Percentiles rank a stretch among this genome's conserved stretches.
These are phyloP conservation scores for Penicillium paxilli DNA, from an alignment of 495 filamentous ascomycete genomes.

Conservation along the genomic window DNA sequence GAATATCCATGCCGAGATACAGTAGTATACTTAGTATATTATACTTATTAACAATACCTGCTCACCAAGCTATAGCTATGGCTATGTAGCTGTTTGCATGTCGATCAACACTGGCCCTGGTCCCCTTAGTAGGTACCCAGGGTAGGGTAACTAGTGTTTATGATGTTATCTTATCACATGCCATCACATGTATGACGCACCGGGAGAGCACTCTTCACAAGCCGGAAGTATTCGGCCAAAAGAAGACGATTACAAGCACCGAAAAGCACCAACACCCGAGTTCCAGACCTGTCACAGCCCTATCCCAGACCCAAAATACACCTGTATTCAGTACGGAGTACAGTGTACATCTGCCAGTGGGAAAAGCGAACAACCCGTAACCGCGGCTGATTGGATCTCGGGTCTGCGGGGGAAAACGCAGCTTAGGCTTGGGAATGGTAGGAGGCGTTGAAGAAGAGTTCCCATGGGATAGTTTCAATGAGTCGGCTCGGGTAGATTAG, in stretches of 20 bases:
- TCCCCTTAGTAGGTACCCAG: too few relatives aligned
- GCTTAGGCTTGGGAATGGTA: too few relatives aligned
- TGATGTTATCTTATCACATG: constrained; percentile 12
- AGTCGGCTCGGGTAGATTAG: too few relatives aligned
- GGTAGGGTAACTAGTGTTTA: too few relatives aligned
- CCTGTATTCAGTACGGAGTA: too few relatives aligned
- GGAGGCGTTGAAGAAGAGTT: background rate
- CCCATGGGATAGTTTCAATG: too few relatives aligned
- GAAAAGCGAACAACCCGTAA: background rate
- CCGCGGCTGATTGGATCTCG: constrained; percentile 15
- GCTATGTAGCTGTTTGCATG: too few relatives aligned
- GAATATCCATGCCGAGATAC: background rate
- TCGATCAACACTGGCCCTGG: too few relatives aligned
- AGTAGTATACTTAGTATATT: background rate
- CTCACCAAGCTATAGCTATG: too few relatives aligned
- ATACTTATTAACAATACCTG: too few relatives aligned
- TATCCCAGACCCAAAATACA: too few relatives aligned
- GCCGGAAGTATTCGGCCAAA: constrained; percentile 10
- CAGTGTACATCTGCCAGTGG: too few relatives aligned
- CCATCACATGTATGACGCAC: constrained; percentile 11
- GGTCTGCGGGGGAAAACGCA: background rate
- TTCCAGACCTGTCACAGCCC: background rate
- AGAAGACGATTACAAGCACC: background rate
- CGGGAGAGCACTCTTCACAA: background rate
- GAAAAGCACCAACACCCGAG: background rate